Evolutionary conservation across 1,139 yeast species (phyloP).

Genomic region (Hyphopichia pseudoburtonii): DNA sequence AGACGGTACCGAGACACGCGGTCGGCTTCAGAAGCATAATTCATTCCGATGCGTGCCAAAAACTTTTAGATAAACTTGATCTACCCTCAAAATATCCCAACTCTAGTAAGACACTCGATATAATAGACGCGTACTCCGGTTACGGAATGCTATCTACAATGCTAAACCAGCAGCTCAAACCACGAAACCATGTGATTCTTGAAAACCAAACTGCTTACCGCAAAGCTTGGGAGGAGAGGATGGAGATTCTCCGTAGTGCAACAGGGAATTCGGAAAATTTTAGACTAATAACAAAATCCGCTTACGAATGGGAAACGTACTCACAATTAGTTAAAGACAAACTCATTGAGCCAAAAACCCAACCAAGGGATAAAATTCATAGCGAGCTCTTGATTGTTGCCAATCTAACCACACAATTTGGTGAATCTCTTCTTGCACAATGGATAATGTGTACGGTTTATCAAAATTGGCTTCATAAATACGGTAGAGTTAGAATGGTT

Average conservation of each 20-base stretch:
- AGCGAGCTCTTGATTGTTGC: constrained; percentile 64
- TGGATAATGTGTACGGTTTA: constrained; percentile 71
- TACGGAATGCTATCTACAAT: constrained; percentile 54
- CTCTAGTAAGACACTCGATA: constrained; percentile 43
- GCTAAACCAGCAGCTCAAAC: constrained; percentile 56
- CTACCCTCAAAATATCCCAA: constrained; percentile 43
- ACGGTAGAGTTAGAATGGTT: constrained; percentile 73
- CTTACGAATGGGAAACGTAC: constrained; percentile 68
- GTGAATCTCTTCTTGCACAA: constrained; percentile 74
- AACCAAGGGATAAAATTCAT: constrained; percentile 51
- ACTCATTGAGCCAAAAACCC: constrained; percentile 36
- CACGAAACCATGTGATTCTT: constrained; percentile 59
- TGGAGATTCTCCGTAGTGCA: constrained; percentile 18
- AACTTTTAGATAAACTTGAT: constrained; percentile 42
- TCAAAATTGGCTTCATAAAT: constrained; percentile 72
- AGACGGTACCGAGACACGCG: constrained; percentile 24
- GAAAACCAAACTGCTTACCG: constrained; percentile 48
- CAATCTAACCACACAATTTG: constrained; percentile 55
- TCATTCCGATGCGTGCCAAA: constrained; percentile 30
- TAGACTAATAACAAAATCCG: constrained; percentile 39
- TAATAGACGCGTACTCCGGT: constrained; percentile 67
- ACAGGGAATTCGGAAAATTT: constrained; percentile 31
- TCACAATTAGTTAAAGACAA: constrained; percentile 42
- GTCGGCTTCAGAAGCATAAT: constrained; percentile 20
- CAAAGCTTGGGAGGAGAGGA: constrained; percentile 25